Base-by-base conservation (phyloP, 805 yeast species). In the Yarrowia sp. region DNA sequence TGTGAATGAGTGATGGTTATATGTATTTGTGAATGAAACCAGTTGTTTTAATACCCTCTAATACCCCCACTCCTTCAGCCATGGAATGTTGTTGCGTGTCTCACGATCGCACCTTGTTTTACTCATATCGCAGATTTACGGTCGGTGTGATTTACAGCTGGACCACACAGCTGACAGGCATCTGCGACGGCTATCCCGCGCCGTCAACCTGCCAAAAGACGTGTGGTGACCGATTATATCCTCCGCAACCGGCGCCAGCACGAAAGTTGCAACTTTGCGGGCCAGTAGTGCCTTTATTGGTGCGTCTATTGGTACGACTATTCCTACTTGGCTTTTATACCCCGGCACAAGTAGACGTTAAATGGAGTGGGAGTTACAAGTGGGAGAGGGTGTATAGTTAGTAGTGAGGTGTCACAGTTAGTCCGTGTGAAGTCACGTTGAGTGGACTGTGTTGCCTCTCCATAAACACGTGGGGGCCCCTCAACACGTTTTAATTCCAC, bases 151-250 rank as follows among this genome's bases (percentile, higher is more conserved):
- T 24, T 24, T 24, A 24, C 30, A 24, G 30, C 30, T 24, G 19
- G 17, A n/a, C 56, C 24, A 13, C 58, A 19, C 58, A 52, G 33
- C 58, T 52, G 58, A 52, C 58, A 52, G 14, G 58, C 58, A 38
- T 14, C 14, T 38, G 14, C 12, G 38, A 9, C 33, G 33, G 20
- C 58, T 52, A 38, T 52, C 43, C 56, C 17, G 30, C n/a, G n/a
- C 30, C 13, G 56, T 36, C n/a, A 36, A 15, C 40, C 33, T 49
- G 55, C 20, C 58, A 38, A 9, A 34, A 14, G 30, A 8, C 43
- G 38, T 10, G 38, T 12, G 10, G 19, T 14, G 15, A 8, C 34
- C 34, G 6, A 47, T 47, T 52, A 52, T 20, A 52, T 30, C 20
- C 40, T 34, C 58, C 58, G 43, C 19, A 19, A 19, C 5, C 58